Percentiles rank a stretch among this genome's conserved stretches.
Evolutionary conservation across 306 rosid genomes (phyloP).

Genomic region (Fragaria ananassa): DNA sequence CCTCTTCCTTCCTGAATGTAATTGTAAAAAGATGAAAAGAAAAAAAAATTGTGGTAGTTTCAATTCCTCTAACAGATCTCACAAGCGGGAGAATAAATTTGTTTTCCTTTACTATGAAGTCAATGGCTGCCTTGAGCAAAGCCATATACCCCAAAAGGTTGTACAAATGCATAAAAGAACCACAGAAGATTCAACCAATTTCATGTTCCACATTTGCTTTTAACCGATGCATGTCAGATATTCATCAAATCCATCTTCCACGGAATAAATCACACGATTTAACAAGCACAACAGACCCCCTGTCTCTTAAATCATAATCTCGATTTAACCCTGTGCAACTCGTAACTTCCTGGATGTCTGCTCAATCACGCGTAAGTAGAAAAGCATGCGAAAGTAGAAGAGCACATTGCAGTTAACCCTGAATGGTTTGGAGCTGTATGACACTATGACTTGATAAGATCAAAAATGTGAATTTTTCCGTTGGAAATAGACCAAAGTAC

Average conservation of each 20-base stretch:
- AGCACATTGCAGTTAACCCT: not conserved
- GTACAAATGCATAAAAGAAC: not conserved
- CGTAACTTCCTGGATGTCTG: too few relatives aligned
- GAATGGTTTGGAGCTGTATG: not conserved
- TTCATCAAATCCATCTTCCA: not conserved
- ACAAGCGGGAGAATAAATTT: not conserved
- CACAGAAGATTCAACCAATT: not conserved
- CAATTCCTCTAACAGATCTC: not conserved
- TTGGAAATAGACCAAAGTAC: not conserved
- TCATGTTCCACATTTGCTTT: not conserved
- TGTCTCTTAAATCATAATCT: too few relatives aligned
- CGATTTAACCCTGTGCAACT: too few relatives aligned
- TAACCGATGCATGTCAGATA: not conserved
- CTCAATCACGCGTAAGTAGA: too few relatives aligned
- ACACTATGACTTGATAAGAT: not conserved
- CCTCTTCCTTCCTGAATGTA: conserved; percentile 8
- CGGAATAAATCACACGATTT: not conserved
- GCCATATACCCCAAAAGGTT: not conserved
- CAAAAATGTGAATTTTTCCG: not conserved
- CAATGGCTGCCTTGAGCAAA: not conserved
- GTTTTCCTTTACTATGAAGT: not conserved
- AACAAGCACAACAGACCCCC: not conserved
- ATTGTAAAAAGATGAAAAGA: not conserved
- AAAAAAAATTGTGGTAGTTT: not conserved
- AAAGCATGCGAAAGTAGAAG: not conserved